phyloP scores from a whole-genome alignment of 1,284 basidiomycete species.

The Tilletia indica region DNA sequence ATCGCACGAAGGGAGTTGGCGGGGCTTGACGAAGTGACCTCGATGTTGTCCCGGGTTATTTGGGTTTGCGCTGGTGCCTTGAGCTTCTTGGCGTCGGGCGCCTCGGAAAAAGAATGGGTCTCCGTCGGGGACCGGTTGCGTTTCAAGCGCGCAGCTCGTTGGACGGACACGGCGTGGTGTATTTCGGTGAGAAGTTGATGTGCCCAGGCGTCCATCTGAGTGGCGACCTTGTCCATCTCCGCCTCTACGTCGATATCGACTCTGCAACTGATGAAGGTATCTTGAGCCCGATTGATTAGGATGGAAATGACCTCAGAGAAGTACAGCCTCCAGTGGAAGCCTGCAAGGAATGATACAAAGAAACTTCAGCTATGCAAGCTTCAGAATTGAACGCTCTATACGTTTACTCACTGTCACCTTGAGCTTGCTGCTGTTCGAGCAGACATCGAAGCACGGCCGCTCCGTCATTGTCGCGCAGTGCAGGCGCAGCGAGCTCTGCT shows the following conservation, averaged over 20 bases:
- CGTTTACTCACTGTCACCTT: background rate
- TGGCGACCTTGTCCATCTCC: constrained; percentile 13
- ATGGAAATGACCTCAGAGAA: constrained; percentile 1
- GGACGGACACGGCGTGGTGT: background rate
- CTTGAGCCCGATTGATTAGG: background rate
- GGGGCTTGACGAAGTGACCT: background rate
- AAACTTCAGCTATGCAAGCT: background rate
- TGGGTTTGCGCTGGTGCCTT: background rate
- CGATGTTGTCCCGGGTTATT: background rate
- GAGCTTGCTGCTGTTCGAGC: constrained; percentile 1
- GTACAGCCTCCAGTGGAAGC: constrained; percentile 3
- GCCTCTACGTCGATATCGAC: constrained; percentile 12
- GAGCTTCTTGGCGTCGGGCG: background rate
- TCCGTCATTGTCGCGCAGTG: background rate
- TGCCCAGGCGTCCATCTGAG: constrained; percentile 5
- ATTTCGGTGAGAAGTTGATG: constrained; percentile 12
- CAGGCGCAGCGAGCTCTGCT: background rate
- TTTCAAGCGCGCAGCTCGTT: background rate
- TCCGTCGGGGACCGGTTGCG: background rate
- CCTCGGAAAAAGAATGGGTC: background rate
- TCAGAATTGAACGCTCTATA: background rate
- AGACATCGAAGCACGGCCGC: background rate
- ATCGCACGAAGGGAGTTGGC: constrained; percentile 3
- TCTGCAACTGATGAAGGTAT: constrained; percentile 11
- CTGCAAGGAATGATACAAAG: background rate